Evolutionary conservation across 352 stramenopile genomes (phyloP).

Genomic region (Globisporangium canariense): DNA sequence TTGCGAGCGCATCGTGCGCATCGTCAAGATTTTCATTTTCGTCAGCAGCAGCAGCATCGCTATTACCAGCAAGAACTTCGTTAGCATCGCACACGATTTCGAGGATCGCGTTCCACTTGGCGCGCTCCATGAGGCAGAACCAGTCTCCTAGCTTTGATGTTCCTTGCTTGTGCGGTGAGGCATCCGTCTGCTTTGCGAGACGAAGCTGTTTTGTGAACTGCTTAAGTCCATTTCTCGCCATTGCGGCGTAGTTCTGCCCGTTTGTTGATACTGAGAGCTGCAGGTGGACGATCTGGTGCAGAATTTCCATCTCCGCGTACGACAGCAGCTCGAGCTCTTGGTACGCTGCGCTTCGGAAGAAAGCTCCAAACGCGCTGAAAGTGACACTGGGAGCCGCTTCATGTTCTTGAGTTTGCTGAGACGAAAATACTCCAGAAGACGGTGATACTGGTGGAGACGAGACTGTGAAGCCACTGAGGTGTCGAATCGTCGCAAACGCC

Average conservation of each 20-base stretch:
- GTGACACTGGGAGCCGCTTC: constrained; percentile 8
- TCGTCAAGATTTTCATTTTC: background rate
- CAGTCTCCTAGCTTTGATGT: background rate
- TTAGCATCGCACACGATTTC: constrained; percentile 1
- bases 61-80: background rate
- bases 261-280: background rate
- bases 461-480: background rate
- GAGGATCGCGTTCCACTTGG: constrained; percentile 11
- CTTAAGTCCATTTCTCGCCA: constrained; percentile 5
- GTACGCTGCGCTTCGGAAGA: constrained; percentile 12
- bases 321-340: constrained; percentile 7
- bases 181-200: background rate
- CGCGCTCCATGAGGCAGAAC: constrained; percentile 14
- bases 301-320: constrained; percentile 19
- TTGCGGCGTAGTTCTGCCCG: background rate
- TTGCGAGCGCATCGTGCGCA: constrained; percentile 7
- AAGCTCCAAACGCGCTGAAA: constrained; percentile 22
- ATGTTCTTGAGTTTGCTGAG: background rate
- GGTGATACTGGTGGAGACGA: constrained; percentile 17
- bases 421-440: background rate
- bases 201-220: constrained; percentile 14
- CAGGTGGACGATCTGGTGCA: constrained; percentile 26
- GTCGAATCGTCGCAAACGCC: constrained; percentile 5
- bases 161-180: background rate
- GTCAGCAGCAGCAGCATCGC: background rate